Percentiles rank a stretch among this genome's conserved stretches.
These are phyloP conservation scores for Juncus inflexus DNA, from an alignment of 176 grass and related monocot genomes.

Conservation along the genomic window DNA sequence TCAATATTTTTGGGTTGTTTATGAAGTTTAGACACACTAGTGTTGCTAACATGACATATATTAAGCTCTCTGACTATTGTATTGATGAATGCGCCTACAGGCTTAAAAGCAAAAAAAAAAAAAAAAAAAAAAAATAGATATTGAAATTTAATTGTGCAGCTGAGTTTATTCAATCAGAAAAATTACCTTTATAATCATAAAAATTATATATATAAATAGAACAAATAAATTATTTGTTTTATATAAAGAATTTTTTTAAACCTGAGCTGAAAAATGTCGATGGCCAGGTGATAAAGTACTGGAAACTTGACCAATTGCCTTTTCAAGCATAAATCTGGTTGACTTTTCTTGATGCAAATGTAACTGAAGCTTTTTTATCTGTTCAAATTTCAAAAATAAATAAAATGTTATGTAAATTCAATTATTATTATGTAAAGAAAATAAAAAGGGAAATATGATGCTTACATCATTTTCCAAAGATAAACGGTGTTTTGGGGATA, in stretches of 20 bases:
- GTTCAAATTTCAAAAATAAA: conserved; percentile 1
- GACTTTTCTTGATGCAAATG: conserved; percentile 90
- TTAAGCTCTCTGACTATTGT: too few species aligned
- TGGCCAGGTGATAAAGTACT: conserved; percentile 85
- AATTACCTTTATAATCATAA: too few species aligned
- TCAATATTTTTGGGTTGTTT: too few species aligned
- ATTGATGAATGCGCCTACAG: too few species aligned
- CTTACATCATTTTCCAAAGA: conserved; percentile 96
- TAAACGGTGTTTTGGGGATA: conserved; percentile 58
- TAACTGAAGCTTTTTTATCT: conserved; percentile 81
- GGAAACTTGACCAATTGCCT: conserved; percentile 80
- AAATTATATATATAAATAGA: too few species aligned
- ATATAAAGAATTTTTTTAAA: conserved; percentile 10
- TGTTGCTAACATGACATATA: too few species aligned
- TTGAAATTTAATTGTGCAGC: too few species aligned
- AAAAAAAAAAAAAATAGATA: too few species aligned
- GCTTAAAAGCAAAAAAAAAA: too few species aligned
- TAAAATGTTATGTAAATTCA: not conserved
- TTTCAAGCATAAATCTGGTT: conserved; percentile 68
- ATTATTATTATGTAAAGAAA: not conserved
- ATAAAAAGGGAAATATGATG: not conserved
- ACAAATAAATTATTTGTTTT: not conserved
- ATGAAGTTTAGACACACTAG: too few species aligned
- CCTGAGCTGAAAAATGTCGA: conserved; percentile 74
- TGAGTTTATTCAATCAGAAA: too few species aligned